Evolutionary conservation across 495 filamentous ascomycete species (phyloP).

Genomic region (Bacidia gigantensis): DNA sequence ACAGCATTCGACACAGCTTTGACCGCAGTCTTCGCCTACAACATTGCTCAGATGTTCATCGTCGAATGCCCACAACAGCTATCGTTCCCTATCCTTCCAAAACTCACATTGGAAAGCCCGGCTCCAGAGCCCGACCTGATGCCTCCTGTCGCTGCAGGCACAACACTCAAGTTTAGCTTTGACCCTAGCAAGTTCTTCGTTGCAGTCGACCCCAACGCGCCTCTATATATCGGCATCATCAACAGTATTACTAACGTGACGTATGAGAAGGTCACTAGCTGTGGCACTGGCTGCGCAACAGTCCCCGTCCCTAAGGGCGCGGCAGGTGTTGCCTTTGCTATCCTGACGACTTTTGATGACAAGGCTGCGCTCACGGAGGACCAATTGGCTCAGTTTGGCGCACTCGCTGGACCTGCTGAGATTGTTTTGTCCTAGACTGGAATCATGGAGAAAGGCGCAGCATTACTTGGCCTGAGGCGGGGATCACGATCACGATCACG

Average conservation of each 20-base stretch:
- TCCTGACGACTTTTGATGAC: slow-evolving; percentile 19
- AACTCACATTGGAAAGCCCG: slow-evolving; percentile 18
- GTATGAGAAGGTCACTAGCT: slow-evolving; percentile 17
- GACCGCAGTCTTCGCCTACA: slow-evolving; percentile 36
- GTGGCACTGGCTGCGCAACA: slow-evolving; percentile 13
- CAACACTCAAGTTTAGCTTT: slow-evolving; percentile 16
- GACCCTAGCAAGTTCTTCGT: slow-evolving; percentile 20
- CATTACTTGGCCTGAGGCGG: too few species aligned
- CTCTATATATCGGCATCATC: slow-evolving; percentile 21
- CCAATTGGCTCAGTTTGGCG: slow-evolving; percentile 18
- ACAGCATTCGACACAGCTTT: slow-evolving; percentile 39
- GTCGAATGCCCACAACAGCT: slow-evolving; percentile 29
- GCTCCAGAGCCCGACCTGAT: slow-evolving; percentile 15
- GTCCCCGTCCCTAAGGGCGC: slow-evolving; percentile 19
- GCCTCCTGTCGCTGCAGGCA: slow-evolving; percentile 17
- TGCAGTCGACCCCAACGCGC: slow-evolving; percentile 14
- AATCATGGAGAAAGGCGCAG: too few species aligned
- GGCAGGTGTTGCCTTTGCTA: slow-evolving; percentile 20
- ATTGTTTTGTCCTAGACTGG: slow-evolving; percentile 16
- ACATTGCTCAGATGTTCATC: slow-evolving; percentile 41
- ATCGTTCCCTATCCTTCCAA: slow-evolving; percentile 17
- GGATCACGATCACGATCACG: too few species aligned
- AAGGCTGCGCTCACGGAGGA: slow-evolving; percentile 14
- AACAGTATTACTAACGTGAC: slow-evolving; percentile 18
- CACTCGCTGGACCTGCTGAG: slow-evolving; percentile 20